These are phyloP conservation scores for Epichloe aotearoae DNA, from an alignment of 2,329 filamentous ascomycete species.

Conservation along the genomic window DNA sequence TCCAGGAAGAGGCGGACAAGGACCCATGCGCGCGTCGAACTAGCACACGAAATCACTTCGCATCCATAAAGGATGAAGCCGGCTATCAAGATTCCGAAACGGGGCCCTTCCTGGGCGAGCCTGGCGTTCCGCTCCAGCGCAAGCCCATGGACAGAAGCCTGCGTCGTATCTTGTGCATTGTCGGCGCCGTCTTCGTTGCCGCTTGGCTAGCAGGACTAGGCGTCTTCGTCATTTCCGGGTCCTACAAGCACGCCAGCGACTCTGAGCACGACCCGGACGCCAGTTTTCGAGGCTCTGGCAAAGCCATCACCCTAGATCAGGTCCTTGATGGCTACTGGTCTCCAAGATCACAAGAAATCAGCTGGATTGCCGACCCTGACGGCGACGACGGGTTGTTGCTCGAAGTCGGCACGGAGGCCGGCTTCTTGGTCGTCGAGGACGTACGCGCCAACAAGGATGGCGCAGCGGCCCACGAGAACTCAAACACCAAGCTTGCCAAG, in stretches of 20 bases:
- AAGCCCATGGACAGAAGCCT: conserved; percentile 53
- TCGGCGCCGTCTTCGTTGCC: conserved; percentile 46
- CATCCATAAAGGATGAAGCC: conserved; percentile 20
- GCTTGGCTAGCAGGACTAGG: conserved; percentile 57
- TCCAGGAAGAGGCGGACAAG: conserved; percentile 42
- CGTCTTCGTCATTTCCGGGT: conserved; percentile 50
- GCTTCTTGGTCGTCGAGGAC: conserved; percentile 78
- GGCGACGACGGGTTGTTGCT: conserved; percentile 78
- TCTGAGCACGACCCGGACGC: conserved; percentile 57
- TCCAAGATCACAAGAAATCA: conserved; percentile 50
- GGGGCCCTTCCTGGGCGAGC: conserved; percentile 35
- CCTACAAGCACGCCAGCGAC: conserved; percentile 50
- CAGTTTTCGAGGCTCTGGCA: conserved; percentile 50
- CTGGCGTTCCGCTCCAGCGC: conserved; percentile 22
- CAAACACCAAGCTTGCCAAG: conserved; percentile 23
- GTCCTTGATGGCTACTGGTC: conserved; percentile 54
- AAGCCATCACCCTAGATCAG: conserved; percentile 60
- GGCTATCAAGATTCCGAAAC: conserved; percentile 32
- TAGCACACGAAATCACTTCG: conserved; percentile 11
- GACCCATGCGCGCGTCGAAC: conserved; percentile 9
- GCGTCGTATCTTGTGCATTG: conserved; percentile 47
- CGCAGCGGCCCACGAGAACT: conserved; percentile 20
- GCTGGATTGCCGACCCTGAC: conserved; percentile 62
- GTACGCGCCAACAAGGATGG: conserved; percentile 40
- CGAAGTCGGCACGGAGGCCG: conserved; percentile 54